Evolutionary conservation across 1,284 basidiomycete genomes (phyloP), one percentile per base, ranked within the genome.

Genomic region (Tilletia setariae): DNA sequence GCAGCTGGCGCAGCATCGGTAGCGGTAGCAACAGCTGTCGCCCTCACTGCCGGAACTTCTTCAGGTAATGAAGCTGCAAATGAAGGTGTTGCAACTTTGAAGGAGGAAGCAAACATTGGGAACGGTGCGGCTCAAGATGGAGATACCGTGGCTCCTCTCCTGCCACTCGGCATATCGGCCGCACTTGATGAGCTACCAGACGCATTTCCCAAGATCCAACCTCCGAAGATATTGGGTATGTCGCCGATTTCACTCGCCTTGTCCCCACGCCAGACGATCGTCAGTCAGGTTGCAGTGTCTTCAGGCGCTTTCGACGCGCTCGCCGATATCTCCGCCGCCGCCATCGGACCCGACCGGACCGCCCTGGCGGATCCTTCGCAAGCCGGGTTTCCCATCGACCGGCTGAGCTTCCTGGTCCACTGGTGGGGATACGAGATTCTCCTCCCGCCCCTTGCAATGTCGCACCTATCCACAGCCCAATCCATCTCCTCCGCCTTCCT

Each of bases 371-470:
- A 49, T n/a, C 47, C 47, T 49, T 11, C 8, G 11, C n/a, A 49
- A 9, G 47, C 47, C 19, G 74, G 72, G 23, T 75, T 76, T 19
- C 78, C 78, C 2, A 64, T 74, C 15, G 78, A 79, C 64, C 72
- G 78, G 40, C 73, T 78, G 75, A 74, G 77, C 63, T 75, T 79
- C 72, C 77, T 78, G 63, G 69, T 79, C 19, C 75, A 77, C 65
- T 79, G 78, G 78, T 79, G 76, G 76, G 78, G 78, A n/a, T 79
- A 77, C 23, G 78, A 79, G 66, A 68, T 79, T 47, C 79, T 77
- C 25, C 72, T 79, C 1, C 78, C 78, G 15, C 67, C 72, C 23
- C 68, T 76, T 1, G 74, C 74, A 2, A 76, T 79, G 74, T 51
- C 65, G 13, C 77, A 78, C 62, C 74, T 79, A n/a, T 59, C 53